Conservation (phyloP, 306 rosid genomes). For the Aeschynomene evenia region DNA sequence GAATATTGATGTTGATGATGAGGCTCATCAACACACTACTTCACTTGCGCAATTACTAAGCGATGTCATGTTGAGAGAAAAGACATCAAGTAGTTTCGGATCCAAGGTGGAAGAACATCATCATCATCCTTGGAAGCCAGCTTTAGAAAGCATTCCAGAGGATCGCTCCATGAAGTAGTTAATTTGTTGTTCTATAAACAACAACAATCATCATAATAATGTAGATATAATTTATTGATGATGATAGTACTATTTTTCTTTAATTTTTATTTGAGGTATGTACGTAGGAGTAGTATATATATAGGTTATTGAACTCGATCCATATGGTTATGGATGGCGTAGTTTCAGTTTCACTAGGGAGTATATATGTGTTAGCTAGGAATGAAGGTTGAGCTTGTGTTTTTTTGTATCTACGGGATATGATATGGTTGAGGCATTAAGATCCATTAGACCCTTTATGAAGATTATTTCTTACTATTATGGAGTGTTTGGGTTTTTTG, state of each 20-base stretch:
- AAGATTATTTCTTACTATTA: neutral
- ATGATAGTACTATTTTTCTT: too few species aligned
- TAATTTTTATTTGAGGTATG: slow-evolving; percentile 9
- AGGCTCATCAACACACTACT: slow-evolving; percentile 21
- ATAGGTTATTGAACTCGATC: slow-evolving; percentile 22
- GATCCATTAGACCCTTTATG: neutral
- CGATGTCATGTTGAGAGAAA: slow-evolving; percentile 49
- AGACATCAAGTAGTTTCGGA: slow-evolving; percentile 29
- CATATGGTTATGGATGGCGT: slow-evolving; percentile 10
- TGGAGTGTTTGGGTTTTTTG: neutral
- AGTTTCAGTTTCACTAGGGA: slow-evolving; percentile 15
- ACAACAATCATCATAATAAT: neutral
- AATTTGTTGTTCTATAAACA: neutral
- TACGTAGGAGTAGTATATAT: slow-evolving; percentile 15
- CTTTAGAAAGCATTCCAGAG: slow-evolving; percentile 70
- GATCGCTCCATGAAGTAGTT: slow-evolving; percentile 30
- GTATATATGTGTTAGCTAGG: neutral
- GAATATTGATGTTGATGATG: slow-evolving; percentile 26
- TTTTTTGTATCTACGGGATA: neutral
- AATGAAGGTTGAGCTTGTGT: slow-evolving; percentile 4
- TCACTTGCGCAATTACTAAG: slow-evolving; percentile 50
- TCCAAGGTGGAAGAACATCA: slow-evolving; percentile 22
- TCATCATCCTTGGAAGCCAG: slow-evolving; percentile 53
- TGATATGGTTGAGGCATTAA: neutral
- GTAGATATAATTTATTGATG: too few species aligned